Percentiles rank a stretch among this genome's conserved stretches.
phyloP scores from a whole-genome alignment of 1,139 yeast species.

The Candida labiduridarum region DNA sequence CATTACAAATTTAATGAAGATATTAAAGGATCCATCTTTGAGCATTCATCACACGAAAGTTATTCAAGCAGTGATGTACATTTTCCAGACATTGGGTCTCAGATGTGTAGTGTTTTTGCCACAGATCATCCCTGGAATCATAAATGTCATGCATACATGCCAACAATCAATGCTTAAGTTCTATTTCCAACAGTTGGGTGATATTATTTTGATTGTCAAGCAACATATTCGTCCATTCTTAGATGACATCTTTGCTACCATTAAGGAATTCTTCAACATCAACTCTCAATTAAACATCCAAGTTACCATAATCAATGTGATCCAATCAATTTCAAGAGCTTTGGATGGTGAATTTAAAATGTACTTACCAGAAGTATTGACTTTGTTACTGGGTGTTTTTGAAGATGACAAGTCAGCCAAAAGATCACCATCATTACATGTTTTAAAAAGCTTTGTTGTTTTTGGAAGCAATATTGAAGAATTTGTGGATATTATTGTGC shows the following conservation, averaged over 20 bases:
- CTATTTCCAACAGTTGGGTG: slow-evolving; percentile 86
- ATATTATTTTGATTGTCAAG: slow-evolving; percentile 78
- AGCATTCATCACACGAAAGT: slow-evolving; percentile 88
- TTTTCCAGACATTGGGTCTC: slow-evolving; percentile 84
- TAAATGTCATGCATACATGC: slow-evolving; percentile 82
- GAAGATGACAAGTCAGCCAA: slow-evolving; percentile 74
- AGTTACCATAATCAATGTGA: slow-evolving; percentile 74
- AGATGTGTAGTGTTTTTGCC: slow-evolving; percentile 86
- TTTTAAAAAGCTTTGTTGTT: slow-evolving; percentile 82
- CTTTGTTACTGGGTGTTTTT: slow-evolving; percentile 72
- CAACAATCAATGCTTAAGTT: slow-evolving; percentile 83
- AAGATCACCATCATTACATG: slow-evolving; percentile 69
- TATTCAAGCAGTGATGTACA: slow-evolving; percentile 88
- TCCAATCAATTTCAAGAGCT: slow-evolving; percentile 84
- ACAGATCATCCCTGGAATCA: slow-evolving; percentile 85
- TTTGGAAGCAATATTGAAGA: slow-evolving; percentile 91
- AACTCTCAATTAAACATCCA: slow-evolving; percentile 63
- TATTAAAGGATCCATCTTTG: slow-evolving; percentile 81
- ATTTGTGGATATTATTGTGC: slow-evolving; percentile 81
- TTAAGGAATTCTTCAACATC: slow-evolving; percentile 69
- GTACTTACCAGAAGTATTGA: slow-evolving; percentile 76
- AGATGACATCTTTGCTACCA: slow-evolving; percentile 72
- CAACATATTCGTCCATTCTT: slow-evolving; percentile 88
- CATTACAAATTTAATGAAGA: slow-evolving; percentile 77
- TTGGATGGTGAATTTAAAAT: slow-evolving; percentile 90